Percentiles rank a stretch among this genome's conserved stretches.
These are phyloP conservation scores for Solanum clarkiae DNA, from an alignment of 257 asterid genomes.

Conservation along the genomic window DNA sequence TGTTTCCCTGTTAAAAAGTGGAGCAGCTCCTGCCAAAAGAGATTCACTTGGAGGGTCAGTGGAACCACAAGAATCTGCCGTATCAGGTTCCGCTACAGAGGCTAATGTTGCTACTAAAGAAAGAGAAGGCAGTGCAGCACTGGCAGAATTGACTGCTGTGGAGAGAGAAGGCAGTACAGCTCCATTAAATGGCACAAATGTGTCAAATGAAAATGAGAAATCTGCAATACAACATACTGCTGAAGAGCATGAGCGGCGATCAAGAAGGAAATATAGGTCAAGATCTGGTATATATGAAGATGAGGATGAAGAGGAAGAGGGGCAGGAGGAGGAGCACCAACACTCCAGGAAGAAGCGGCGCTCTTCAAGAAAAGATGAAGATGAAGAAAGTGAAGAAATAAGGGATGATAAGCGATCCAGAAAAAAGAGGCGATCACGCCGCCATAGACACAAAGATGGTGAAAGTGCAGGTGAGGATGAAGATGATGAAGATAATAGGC, in stretches of 20 bases:
- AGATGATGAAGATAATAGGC: constrained; percentile 20
- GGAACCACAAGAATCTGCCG: constrained; percentile 46
- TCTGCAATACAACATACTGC: constrained; percentile 18
- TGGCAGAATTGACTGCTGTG: constrained; percentile 1
- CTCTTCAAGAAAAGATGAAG: constrained; percentile 14
- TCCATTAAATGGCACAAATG: constrained; percentile 16
- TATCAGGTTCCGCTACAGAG: constrained; percentile 13
- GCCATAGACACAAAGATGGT: constrained; percentile 5
- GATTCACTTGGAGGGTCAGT: constrained; percentile 45
- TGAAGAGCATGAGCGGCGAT: constrained; percentile 25
- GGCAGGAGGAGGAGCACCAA: constrained; percentile 13
- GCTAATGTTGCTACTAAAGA: constrained; percentile 17
- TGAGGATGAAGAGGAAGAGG: constrained; percentile 15
- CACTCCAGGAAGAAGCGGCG: constrained; percentile 15
- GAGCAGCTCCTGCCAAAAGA: constrained; percentile 33
- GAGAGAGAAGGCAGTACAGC: constrained; percentile 36
- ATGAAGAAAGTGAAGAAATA: constrained; percentile 22
- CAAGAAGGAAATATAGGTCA: constrained; percentile 35
- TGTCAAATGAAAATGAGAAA: constrained; percentile 18
- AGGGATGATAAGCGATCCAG: constrained; percentile 15
- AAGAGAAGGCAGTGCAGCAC: constrained; percentile 27
- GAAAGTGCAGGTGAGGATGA: constrained; percentile 8
- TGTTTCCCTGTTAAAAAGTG: constrained; percentile 67
- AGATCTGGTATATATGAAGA: constrained; percentile 27
- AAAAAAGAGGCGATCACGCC: constrained; percentile 21